Evolutionary conservation across 768 basidiomycete genomes (phyloP).

Genomic region (Trametes cingulata): DNA sequence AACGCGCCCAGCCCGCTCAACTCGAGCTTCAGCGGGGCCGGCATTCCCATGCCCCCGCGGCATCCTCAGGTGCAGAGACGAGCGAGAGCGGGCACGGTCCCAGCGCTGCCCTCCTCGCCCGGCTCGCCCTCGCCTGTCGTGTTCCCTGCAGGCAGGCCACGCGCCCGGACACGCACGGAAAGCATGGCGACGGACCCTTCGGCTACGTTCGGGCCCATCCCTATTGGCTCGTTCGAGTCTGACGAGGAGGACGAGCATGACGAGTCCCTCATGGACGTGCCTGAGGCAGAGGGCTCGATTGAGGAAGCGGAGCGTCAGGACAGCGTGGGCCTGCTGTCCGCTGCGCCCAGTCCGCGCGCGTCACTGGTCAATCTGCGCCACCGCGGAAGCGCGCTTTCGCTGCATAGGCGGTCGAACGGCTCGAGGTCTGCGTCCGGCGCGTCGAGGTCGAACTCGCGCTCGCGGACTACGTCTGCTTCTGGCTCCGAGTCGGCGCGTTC

Average conservation of each 20-base stretch:
- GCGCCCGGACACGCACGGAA: constrained; percentile 28
- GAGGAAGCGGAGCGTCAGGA: constrained; percentile 68
- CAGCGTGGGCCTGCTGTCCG: constrained; percentile 55
- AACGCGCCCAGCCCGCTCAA: constrained; percentile 11
- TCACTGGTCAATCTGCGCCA: constrained; percentile 46
- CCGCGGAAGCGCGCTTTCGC: constrained; percentile 39
- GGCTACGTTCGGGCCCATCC: constrained; percentile 30
- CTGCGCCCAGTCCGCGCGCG: constrained; percentile 48
- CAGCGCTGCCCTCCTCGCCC: constrained; percentile 33
- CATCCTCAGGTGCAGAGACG: constrained; percentile 43
- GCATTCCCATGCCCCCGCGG: constrained; percentile 52
- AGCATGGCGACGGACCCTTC: constrained; percentile 27
- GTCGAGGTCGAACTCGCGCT: constrained; percentile 49
- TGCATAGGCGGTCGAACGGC: constrained; percentile 36
- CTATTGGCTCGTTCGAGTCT: constrained; percentile 26
- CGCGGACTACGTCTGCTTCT: constrained; percentile 30
- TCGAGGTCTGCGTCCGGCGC: constrained; percentile 45
- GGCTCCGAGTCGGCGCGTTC: constrained; percentile 50
- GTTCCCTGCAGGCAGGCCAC: constrained; percentile 33
- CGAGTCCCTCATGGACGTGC: constrained; percentile 37
- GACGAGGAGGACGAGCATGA: constrained; percentile 31
- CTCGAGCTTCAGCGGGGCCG: constrained; percentile 26
- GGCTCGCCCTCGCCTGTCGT: constrained; percentile 39
- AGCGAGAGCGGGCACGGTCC: constrained; percentile 43
- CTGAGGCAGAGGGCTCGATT: constrained; percentile 53